phyloP scores from a whole-genome alignment of 2,329 filamentous ascomycete genomes.

The Zasmidium angulare region DNA sequence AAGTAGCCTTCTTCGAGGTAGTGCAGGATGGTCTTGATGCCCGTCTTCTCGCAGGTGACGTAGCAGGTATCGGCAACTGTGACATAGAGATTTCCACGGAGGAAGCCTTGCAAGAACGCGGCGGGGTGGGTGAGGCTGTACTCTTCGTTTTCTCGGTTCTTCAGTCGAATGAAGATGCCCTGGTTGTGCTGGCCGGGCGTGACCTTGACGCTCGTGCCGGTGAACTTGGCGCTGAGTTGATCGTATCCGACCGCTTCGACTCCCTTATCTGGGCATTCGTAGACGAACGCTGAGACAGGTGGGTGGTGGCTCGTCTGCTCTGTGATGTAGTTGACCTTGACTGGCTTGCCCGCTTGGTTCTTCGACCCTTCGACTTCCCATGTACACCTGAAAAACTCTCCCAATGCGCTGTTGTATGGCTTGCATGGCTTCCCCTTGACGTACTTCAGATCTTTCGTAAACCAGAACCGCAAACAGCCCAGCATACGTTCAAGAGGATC shows the following conservation, averaged over 20 bases:
- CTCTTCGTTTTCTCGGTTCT: slow-evolving; percentile 78
- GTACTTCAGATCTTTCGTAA: slow-evolving; percentile 98
- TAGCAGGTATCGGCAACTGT: slow-evolving; percentile 88
- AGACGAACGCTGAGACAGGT: slow-evolving; percentile 92
- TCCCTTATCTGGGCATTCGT: slow-evolving; percentile 88
- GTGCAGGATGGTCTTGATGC: slow-evolving; percentile 85
- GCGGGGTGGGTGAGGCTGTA: slow-evolving; percentile 94
- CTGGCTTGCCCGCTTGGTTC: slow-evolving; percentile 41
- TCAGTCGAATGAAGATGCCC: slow-evolving; percentile 89
- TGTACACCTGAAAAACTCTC: slow-evolving; percentile 97
- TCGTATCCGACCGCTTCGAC: slow-evolving; percentile 88
- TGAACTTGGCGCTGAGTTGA: slow-evolving; percentile 96
- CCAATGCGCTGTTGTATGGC: slow-evolving; percentile 94
- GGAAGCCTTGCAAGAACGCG: slow-evolving; percentile 84
- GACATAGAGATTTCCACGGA: slow-evolving; percentile 84
- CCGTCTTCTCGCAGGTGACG: slow-evolving; percentile 84
- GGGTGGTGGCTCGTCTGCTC: slow-evolving; percentile 98
- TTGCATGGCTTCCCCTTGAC: slow-evolving; percentile 98
- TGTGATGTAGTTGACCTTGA: slow-evolving; percentile 89
- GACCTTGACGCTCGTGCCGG: slow-evolving; percentile 89
- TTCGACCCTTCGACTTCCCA: slow-evolving; percentile 81
- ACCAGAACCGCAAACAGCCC: slow-evolving; percentile 93
- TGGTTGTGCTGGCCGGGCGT: slow-evolving; percentile 89
- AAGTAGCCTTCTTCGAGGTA: slow-evolving; percentile 96
- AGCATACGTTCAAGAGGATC: slow-evolving; percentile 92